phyloP scores from a whole-genome alignment of 768 basidiomycete genomes.

The Phanerodontia chrysosporium region DNA sequence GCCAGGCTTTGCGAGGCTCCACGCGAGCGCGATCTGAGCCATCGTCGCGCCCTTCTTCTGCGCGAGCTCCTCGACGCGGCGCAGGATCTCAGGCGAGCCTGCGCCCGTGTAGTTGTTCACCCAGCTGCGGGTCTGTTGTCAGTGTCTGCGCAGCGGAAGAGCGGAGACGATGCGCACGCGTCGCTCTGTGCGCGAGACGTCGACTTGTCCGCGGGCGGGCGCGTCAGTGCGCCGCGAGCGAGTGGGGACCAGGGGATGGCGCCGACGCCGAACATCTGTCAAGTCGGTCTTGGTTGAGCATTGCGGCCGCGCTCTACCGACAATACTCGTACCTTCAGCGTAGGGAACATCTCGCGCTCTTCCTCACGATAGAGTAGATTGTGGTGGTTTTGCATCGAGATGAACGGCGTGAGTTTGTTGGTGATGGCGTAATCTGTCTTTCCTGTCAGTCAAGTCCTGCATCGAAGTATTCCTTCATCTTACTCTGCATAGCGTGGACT shows the following conservation, averaged over 20 bases:
- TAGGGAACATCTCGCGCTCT: constrained; percentile 54
- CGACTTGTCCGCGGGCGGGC: constrained; percentile 14
- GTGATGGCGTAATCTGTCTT: constrained; percentile 33
- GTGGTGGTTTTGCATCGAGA: constrained; percentile 65
- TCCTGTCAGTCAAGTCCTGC: constrained; percentile 5
- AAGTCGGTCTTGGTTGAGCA: too few species aligned
- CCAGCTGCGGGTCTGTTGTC: constrained; percentile 14
- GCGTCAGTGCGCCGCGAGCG: constrained; percentile 29
- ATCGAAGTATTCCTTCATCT: too few species aligned
- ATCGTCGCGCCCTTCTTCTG: constrained; percentile 35
- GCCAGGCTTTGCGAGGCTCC: constrained; percentile 27
- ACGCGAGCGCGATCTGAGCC: constrained; percentile 38
- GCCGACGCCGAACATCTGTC: constrained; percentile 26
- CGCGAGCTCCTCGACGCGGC: constrained; percentile 34
- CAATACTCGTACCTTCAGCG: constrained; percentile 28
- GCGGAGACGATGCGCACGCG: not conserved
- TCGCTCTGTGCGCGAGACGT: constrained; percentile 15
- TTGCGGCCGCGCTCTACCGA: too few species aligned
- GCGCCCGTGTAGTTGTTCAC: constrained; percentile 1
- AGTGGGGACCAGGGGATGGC: constrained; percentile 36
- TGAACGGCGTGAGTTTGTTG: constrained; percentile 45
- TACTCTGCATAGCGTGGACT: constrained; percentile 32
- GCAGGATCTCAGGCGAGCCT: constrained; percentile 5
- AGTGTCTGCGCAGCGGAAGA: not conserved
- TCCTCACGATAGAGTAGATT: constrained; percentile 54